Percentiles rank a stretch among this genome's conserved stretches.
These are phyloP conservation scores for Flammula alnicola DNA, from an alignment of 1,284 basidiomycete species.

Conservation along the genomic window DNA sequence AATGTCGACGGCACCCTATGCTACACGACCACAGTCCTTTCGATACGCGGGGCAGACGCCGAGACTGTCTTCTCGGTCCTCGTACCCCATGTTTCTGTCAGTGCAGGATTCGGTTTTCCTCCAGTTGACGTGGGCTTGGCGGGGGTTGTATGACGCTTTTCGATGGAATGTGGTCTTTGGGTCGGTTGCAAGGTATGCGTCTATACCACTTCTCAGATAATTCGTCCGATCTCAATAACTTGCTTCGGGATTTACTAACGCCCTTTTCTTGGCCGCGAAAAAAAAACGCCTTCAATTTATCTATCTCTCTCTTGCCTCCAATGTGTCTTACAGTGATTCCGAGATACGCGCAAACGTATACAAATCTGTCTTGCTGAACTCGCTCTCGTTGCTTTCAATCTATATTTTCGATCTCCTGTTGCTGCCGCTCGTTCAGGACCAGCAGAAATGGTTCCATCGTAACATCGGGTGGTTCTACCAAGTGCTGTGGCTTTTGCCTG, in stretches of 20 bases:
- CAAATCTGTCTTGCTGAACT: slow-evolving; percentile 75
- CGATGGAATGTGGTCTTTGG: slow-evolving; percentile 69
- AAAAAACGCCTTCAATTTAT: too few relatives aligned
- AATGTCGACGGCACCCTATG: slow-evolving; percentile 22
- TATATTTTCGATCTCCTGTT: slow-evolving; percentile 74
- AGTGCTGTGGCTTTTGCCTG: slow-evolving; percentile 74
- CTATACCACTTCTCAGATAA: too few relatives aligned
- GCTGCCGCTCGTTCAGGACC: slow-evolving; percentile 66
- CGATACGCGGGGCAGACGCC: slow-evolving; percentile 20
- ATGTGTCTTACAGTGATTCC: slow-evolving; percentile 52
- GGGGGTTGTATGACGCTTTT: slow-evolving; percentile 71
- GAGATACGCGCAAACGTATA: slow-evolving; percentile 74
- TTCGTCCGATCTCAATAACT: too few relatives aligned
- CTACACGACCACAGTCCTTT: slow-evolving; percentile 25
- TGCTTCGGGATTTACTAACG: too few relatives aligned
- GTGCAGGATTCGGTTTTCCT: slow-evolving; percentile 60
- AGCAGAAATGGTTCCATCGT: slow-evolving; percentile 68
- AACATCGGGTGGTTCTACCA: slow-evolving; percentile 79
- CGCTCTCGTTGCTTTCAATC: slow-evolving; percentile 69
- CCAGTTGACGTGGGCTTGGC: slow-evolving; percentile 60
- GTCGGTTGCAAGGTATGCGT: slow-evolving; percentile 49
- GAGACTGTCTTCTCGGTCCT: slow-evolving; percentile 43
- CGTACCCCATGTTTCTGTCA: slow-evolving; percentile 73
- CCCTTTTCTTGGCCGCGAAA: too few relatives aligned
- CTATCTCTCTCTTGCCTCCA: too few relatives aligned